phyloP scores from a whole-genome alignment of 768 basidiomycete species.

The Mrakia blollopis region DNA sequence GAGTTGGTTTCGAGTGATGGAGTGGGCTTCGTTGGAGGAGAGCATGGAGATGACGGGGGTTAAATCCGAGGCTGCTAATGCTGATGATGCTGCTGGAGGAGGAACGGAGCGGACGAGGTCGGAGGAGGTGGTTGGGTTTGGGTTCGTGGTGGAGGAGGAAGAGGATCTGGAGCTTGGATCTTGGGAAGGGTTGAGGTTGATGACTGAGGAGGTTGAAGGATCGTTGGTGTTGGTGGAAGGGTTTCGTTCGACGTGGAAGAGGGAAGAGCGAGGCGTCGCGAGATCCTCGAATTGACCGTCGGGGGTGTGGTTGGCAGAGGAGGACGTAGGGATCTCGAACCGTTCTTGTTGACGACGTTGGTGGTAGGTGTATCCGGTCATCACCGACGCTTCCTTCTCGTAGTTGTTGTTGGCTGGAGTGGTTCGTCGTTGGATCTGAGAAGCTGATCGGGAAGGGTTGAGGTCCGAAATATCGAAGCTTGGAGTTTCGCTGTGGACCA shows the following conservation, averaged over 20 bases:
- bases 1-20: slow-evolving; percentile 8
- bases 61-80: background rate
- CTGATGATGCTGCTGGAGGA: background rate
- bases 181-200: background rate
- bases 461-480: slow-evolving; percentile 27
- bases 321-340: background rate
- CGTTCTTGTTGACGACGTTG: background rate
- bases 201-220: background rate
- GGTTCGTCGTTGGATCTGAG: slow-evolving; percentile 22
- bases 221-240: background rate
- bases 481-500: slow-evolving; percentile 13
- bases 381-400: background rate
- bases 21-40: background rate
- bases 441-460: slow-evolving; percentile 30
- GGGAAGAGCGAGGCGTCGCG: background rate
- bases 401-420: background rate
- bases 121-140: background rate
- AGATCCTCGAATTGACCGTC: slow-evolving; percentile 7
- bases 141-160: background rate
- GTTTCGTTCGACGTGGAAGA: background rate
- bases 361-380: background rate
- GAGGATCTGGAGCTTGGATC: background rate
- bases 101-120: background rate
- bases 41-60: slow-evolving; percentile 14
- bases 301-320: too few relatives aligned